Evolutionary conservation across 1,284 basidiomycete genomes (phyloP).

Genomic region (Mycosarcoma maydis): DNA sequence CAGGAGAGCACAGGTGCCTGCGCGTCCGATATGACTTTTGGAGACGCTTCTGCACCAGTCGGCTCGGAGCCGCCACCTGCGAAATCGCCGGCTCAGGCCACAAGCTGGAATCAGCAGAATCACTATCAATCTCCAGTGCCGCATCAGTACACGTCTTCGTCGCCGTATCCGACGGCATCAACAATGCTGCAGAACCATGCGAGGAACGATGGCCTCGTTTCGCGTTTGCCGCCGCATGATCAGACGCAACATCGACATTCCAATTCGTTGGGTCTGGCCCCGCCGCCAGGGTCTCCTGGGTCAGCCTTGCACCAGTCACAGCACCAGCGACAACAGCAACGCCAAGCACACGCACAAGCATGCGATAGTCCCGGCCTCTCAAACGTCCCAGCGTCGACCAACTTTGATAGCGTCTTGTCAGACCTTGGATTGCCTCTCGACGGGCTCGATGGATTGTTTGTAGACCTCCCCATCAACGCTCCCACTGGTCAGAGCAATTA

Average conservation of each 20-base stretch:
- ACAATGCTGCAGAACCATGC: not conserved
- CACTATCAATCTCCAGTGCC: constrained; percentile 41
- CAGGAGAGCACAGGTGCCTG: constrained; percentile 36
- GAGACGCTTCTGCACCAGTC: constrained; percentile 5
- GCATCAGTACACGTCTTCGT: constrained; percentile 22
- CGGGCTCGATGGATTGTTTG: constrained; percentile 42
- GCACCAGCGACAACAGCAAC: not conserved
- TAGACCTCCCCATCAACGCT: constrained; percentile 34
- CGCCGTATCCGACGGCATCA: constrained; percentile 15
- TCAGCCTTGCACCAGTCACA: constrained; percentile 2
- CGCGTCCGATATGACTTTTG: constrained; percentile 14
- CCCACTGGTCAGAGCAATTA: constrained; percentile 20
- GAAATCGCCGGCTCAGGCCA: not conserved
- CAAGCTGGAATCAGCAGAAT: constrained; percentile 34
- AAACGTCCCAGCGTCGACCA: constrained; percentile 17
- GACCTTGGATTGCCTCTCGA: constrained; percentile 41
- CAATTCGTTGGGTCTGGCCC: constrained; percentile 4
- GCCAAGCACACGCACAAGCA: too few relatives aligned
- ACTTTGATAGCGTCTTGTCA: constrained; percentile 43
- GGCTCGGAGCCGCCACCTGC: not conserved
- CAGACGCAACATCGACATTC: constrained; percentile 1
- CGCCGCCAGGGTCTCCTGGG: not conserved
- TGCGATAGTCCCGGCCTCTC: too few relatives aligned
- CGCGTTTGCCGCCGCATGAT: not conserved
- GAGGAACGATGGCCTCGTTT: not conserved